phyloP scores from a whole-genome alignment of 495 filamentous ascomycete species.

The Aspergillus diversus region DNA sequence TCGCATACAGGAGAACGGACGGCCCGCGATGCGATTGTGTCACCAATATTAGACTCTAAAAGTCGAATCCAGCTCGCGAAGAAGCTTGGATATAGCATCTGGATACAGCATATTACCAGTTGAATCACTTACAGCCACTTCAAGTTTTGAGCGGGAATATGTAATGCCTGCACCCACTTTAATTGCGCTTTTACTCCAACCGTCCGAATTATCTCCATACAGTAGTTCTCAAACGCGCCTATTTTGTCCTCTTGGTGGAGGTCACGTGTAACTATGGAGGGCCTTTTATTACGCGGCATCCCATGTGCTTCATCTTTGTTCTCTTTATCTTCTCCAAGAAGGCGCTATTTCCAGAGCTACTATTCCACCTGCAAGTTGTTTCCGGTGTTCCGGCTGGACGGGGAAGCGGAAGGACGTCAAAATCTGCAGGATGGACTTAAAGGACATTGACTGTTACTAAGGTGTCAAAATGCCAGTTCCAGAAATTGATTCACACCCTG shows the following conservation, averaged over 20 bases:
- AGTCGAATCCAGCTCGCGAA: slow-evolving; percentile 18
- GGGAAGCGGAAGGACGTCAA: slow-evolving; percentile 27
- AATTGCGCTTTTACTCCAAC: not conserved
- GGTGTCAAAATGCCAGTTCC: slow-evolving; percentile 20
- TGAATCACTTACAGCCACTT: slow-evolving; percentile 15
- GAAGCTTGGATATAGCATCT: slow-evolving; percentile 29
- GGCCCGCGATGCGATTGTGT: slow-evolving; percentile 21
- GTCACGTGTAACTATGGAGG: slow-evolving; percentile 14
- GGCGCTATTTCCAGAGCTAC: slow-evolving; percentile 23
- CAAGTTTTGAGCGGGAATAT: slow-evolving; percentile 18
- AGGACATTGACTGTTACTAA: slow-evolving; percentile 15
- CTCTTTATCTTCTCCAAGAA: slow-evolving; percentile 9
- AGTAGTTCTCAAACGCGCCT: not conserved
- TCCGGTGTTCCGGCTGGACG: slow-evolving; percentile 31
- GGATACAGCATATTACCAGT: slow-evolving; percentile 16
- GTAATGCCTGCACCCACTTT: slow-evolving; percentile 25
- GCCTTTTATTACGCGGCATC: not conserved
- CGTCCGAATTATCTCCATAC: not conserved
- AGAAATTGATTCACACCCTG: slow-evolving; percentile 17
- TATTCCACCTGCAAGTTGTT: slow-evolving; percentile 22
- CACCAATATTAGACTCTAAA: slow-evolving; percentile 21
- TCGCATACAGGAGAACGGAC: slow-evolving; percentile 17
- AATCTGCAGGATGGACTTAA: slow-evolving; percentile 28
- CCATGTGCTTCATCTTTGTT: slow-evolving; percentile 17
- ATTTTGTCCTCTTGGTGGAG: not conserved